Conservation (phyloP, 2,329 filamentous ascomycete species). For the Tolypocladium nubicola region DNA sequence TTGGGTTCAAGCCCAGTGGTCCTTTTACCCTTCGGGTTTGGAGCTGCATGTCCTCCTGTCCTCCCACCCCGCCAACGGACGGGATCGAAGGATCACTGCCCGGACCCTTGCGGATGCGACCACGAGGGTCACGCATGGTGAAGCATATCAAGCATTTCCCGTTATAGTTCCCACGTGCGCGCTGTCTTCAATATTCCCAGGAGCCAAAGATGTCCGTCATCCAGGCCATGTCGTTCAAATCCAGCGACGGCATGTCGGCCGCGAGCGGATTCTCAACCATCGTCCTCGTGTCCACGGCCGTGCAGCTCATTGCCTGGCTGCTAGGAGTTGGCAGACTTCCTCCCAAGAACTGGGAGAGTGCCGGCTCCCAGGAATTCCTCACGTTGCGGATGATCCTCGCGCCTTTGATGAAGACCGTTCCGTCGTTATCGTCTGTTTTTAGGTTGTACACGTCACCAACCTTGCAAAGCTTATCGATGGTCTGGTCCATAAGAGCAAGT, state of each 20-base stretch:
- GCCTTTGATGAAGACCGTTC: conserved; percentile 19
- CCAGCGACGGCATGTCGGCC: conserved; percentile 13
- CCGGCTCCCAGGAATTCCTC: conserved; percentile 23
- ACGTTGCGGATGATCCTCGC: conserved; percentile 25
- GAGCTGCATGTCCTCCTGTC: not conserved
- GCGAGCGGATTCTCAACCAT: conserved; percentile 8
- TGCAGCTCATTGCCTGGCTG: conserved; percentile 10
- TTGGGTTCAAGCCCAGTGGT: not conserved
- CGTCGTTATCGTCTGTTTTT: conserved; percentile 15
- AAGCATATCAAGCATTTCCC: not conserved
- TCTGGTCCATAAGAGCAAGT: conserved; percentile 21
- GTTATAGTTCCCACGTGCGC: not conserved
- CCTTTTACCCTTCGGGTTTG: not conserved
- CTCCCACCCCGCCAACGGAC: not conserved
- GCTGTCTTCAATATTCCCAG: conserved; percentile 20
- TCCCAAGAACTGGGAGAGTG: conserved; percentile 17
- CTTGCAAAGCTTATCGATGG: conserved; percentile 19
- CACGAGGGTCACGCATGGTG: not conserved
- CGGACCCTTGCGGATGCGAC: too few species aligned
- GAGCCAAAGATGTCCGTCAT: conserved; percentile 27
- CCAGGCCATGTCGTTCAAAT: conserved; percentile 24
- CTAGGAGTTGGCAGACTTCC: conserved; percentile 16
- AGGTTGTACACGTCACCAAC: conserved; percentile 16
- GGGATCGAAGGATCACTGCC: too few species aligned
- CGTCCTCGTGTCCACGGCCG: conserved; percentile 4